Conservation (phyloP, 768 basidiomycete genomes). For the Vishniacozyma victoriae region DNA sequence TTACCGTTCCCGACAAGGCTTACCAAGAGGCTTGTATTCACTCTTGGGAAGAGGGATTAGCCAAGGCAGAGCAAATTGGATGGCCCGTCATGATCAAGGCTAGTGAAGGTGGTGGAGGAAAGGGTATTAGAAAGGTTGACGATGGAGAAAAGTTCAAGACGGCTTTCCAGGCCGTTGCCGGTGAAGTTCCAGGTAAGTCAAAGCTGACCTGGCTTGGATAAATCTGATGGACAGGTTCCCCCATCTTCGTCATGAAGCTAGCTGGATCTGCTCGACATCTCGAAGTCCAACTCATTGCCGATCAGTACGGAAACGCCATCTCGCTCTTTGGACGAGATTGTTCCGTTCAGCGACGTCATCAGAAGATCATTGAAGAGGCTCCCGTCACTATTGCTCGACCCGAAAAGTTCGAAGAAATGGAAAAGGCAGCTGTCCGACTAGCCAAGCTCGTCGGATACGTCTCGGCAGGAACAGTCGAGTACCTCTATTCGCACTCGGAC, state of each 20-base stretch:
- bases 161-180: slow-evolving; percentile 83
- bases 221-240: slow-evolving; percentile 78
- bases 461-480: slow-evolving; percentile 97
- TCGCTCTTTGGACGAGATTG: slow-evolving; percentile 98
- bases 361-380: slow-evolving; percentile 99
- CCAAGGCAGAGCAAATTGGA: slow-evolving; percentile 77
- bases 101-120: slow-evolving; percentile 96
- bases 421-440: slow-evolving; percentile 97
- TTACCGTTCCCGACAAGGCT: slow-evolving; percentile 85
- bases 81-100: slow-evolving; percentile 99
- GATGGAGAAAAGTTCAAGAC: slow-evolving; percentile 81
- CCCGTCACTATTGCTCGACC: slow-evolving; percentile 94
- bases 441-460: slow-evolving; percentile 98
- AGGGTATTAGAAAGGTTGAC: slow-evolving; percentile 96
- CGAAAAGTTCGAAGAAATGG: slow-evolving; percentile 93
- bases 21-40: slow-evolving; percentile 84
- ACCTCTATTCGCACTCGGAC: slow-evolving; percentile 89
- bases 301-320: slow-evolving; percentile 98
- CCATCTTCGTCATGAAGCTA: slow-evolving; percentile 99
- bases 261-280: slow-evolving; percentile 95
- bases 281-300: slow-evolving; percentile 95
- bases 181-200: slow-evolving; percentile 88
- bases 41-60: slow-evolving; percentile 77
- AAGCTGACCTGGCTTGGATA: neutral
- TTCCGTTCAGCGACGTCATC: slow-evolving; percentile 97